Evolutionary conservation across 768 basidiomycete genomes (phyloP).

Genomic region (Boletellus sp.): DNA sequence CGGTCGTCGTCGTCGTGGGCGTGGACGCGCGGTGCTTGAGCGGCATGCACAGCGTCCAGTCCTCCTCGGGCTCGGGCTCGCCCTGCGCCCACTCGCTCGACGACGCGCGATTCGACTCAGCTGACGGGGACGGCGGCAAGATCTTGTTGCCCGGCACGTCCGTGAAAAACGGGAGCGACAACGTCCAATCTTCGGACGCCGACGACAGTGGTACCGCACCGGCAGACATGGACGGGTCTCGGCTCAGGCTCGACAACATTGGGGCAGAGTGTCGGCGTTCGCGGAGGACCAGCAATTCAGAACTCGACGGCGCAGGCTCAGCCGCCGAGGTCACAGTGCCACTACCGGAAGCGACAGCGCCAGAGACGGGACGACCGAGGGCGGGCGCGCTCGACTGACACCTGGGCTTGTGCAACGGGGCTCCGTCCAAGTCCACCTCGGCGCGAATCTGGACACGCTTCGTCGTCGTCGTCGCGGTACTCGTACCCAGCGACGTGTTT

Average conservation of each 20-base stretch:
- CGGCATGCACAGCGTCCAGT: constrained; percentile 34
- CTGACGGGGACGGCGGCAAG: not conserved
- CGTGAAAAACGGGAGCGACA: constrained; percentile 30
- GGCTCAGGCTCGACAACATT: constrained; percentile 11
- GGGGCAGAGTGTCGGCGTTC: constrained; percentile 33
- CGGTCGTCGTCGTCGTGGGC: not conserved
- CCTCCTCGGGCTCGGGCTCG: constrained; percentile 17
- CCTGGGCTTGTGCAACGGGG: constrained; percentile 15
- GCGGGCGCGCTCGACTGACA: constrained; percentile 27
- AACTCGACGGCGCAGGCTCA: not conserved
- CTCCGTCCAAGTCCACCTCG: constrained; percentile 16
- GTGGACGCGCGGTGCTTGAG: constrained; percentile 13
- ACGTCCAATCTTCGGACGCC: constrained; percentile 24
- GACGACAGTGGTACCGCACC: not conserved
- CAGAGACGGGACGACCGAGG: not conserved
- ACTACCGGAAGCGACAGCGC: not conserved
- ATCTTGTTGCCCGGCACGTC: constrained; percentile 26
- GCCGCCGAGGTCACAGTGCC: not conserved
- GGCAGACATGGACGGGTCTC: not conserved
- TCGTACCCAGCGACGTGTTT: constrained; percentile 11
- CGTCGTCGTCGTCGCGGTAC: not conserved
- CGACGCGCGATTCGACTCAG: not conserved
- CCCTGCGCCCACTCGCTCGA: constrained; percentile 3
- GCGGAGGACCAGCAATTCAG: constrained; percentile 22
- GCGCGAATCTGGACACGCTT: constrained; percentile 31